Base-by-base conservation (phyloP, 2,329 filamentous ascomycete genomes). In the Ploettnerulaceae sp. region DNA sequence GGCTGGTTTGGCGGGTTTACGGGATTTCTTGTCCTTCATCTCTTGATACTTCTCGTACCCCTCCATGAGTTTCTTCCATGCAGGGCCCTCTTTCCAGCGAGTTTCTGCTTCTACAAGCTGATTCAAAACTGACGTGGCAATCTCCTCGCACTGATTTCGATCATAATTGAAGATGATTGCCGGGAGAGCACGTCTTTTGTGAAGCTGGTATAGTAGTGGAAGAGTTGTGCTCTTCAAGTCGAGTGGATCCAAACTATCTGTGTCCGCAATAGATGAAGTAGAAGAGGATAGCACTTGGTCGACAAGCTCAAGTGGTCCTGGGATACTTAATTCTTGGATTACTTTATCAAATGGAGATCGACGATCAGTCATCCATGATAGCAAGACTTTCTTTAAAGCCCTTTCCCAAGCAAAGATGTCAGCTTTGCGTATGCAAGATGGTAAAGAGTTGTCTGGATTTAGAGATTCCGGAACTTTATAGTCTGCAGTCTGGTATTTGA, bases 81-180 rank as follows among this genome's bases (percentile, higher is more conserved):
- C 69, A 0, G 72, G 63, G 46, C 74, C 69, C 38, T 75, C 67
- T 57, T 82, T 81, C 70, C 76, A 85, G 6, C 61, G 56, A 0
- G 66, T 53, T 57, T 87, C 83, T 0, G 76, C 73, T 1, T 69
- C 58, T 39, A 72, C 60, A 0, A 89, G 67, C 48, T 79, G 69
- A 0, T 64, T 55, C 1, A 82, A 61, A 0, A 89, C 56, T 0
- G 65, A 57, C 18, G 63, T 55, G 20, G 77, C 74, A 21, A 84
- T 75, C 7, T 64, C 62, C 62, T 89, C 84, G 57, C 86, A 90
- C 22, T 69, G 64, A 1, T 64, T 63, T 37, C 84, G 78, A 53
- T 89, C 82, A 56, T 86, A 91, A 60, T 87, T 86, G 70, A 91
- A 91, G 1, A 89, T 64, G 9, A 91, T 79, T 0, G 82, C 85